phyloP scores from a whole-genome alignment of 352 stramenopile species.

The Elongisporangium undulatum region DNA sequence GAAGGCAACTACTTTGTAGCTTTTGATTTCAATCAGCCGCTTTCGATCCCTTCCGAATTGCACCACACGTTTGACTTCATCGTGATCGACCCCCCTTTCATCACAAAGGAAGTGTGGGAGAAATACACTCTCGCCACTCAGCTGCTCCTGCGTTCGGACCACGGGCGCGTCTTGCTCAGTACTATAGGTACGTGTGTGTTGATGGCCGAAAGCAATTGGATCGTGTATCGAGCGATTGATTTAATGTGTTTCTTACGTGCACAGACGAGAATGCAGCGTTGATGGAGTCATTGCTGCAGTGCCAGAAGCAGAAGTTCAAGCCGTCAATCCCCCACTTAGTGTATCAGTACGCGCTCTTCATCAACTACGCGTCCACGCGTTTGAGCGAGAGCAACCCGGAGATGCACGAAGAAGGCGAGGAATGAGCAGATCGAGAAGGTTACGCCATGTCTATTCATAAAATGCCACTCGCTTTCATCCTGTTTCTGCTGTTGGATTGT shows the following conservation, averaged over 20 bases:
- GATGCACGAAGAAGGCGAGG: conserved; percentile 41
- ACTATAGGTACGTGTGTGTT: conserved; percentile 70
- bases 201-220: not conserved
- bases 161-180: conserved; percentile 81
- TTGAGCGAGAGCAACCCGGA: conserved; percentile 72
- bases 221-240: not conserved
- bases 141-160: conserved; percentile 49
- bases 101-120: conserved; percentile 91
- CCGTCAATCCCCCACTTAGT: conserved; percentile 93
- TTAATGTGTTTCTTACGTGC: conserved; percentile 2
- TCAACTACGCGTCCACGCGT: conserved; percentile 84
- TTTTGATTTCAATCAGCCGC: conserved; percentile 90
- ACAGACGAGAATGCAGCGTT: conserved; percentile 86
- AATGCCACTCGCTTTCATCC: too few relatives aligned
- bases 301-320: conserved; percentile 60
- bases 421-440: conserved; percentile 16
- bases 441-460: not conserved
- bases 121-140: conserved; percentile 73
- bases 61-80: conserved; percentile 86
- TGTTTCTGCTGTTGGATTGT: too few relatives aligned
- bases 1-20: conserved; percentile 64
- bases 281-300: conserved; percentile 85
- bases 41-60: conserved; percentile 48
- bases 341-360: conserved; percentile 93
- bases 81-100: conserved; percentile 94